Evolutionary conservation across 2,329 filamentous ascomycete species (phyloP).

Genomic region (Penicillium sp.): DNA sequence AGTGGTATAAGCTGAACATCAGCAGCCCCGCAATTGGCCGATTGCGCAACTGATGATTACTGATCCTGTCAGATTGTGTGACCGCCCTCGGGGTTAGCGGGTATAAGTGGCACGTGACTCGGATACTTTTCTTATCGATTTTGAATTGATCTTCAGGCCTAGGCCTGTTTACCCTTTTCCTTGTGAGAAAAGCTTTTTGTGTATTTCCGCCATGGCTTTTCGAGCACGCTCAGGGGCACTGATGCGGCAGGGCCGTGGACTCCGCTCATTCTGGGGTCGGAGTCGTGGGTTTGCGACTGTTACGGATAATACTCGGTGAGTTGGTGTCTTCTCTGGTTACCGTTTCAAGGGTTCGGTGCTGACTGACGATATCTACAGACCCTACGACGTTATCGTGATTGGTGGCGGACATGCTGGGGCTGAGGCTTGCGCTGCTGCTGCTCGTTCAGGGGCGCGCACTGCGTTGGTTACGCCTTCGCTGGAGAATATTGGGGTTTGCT

Average conservation of each 20-base stretch:
- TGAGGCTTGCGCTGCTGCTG: conserved; percentile 88
- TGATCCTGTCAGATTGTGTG: conserved; percentile 16
- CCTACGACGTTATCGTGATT: conserved; percentile 90
- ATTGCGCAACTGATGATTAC: conserved; percentile 30
- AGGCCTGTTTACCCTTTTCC: neutral
- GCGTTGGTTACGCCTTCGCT: conserved; percentile 83
- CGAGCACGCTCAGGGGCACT: conserved; percentile 31
- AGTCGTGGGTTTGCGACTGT: conserved; percentile 41
- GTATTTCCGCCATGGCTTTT: conserved; percentile 34
- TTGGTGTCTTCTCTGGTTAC: neutral
- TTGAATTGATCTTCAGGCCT: conserved; percentile 2
- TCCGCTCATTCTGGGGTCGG: conserved; percentile 21
- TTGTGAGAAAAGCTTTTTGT: neutral
- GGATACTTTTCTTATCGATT: conserved; percentile 23
- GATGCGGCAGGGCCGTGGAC: conserved; percentile 26
- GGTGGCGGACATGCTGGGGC: conserved; percentile 94
- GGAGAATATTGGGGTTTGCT: conserved; percentile 89
- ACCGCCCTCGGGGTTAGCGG: conserved; percentile 24
- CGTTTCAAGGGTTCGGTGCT: neutral
- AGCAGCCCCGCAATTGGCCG: conserved; percentile 33
- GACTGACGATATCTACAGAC: conserved; percentile 42
- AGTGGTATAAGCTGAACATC: conserved; percentile 25
- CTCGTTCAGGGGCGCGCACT: conserved; percentile 81
- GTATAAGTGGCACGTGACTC: conserved; percentile 12
- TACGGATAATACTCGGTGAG: conserved; percentile 37